Evolutionary conservation across 1,139 yeast species (phyloP).

Genomic region (Tardiomyces depauwii): DNA sequence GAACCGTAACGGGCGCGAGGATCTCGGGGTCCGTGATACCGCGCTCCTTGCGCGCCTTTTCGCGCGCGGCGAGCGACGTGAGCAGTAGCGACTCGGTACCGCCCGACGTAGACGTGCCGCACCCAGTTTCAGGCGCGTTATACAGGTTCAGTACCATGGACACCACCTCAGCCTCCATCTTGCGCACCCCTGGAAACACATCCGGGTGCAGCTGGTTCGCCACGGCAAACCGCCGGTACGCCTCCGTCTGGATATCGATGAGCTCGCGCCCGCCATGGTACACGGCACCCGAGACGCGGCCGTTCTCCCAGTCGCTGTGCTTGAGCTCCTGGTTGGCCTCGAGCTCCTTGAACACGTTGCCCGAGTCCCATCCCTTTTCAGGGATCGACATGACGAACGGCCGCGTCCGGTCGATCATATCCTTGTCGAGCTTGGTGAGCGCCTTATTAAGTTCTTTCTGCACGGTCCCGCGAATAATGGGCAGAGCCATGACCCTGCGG

Average conservation of each 20-base stretch:
- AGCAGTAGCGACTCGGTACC: slow-evolving; percentile 88
- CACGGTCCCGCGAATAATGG: slow-evolving; percentile 7
- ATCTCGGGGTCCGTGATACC: slow-evolving; percentile 75
- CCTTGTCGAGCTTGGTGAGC: slow-evolving; percentile 8
- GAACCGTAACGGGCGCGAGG: slow-evolving; percentile 79
- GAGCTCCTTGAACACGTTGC: slow-evolving; percentile 37
- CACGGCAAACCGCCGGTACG: slow-evolving; percentile 66
- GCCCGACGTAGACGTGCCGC: slow-evolving; percentile 94
- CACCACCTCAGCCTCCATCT: slow-evolving; percentile 94
- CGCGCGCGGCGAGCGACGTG: slow-evolving; percentile 75
- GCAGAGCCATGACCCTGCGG: slow-evolving; percentile 5
- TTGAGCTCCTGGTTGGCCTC: slow-evolving; percentile 30
- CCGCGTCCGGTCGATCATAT: slow-evolving; percentile 11
- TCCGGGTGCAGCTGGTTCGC: slow-evolving; percentile 96
- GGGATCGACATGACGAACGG: slow-evolving; percentile 6
- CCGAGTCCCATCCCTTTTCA: slow-evolving; percentile 37
- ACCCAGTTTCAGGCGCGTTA: slow-evolving; percentile 59
- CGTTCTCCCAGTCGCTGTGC: slow-evolving; percentile 72
- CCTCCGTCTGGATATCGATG: slow-evolving; percentile 59
- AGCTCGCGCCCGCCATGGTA: slow-evolving; percentile 86
- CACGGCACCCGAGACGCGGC: slow-evolving; percentile 89
- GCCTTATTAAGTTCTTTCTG: slow-evolving; percentile 6
- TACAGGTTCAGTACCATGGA: slow-evolving; percentile 76
- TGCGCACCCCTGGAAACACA: slow-evolving; percentile 91
- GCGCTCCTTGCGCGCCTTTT: slow-evolving; percentile 48